A percentile compares a stretch with the other conserved stretches of the same genome.
These are phyloP conservation scores for Penicillium sp. DNA, from an alignment of 2,329 filamentous ascomycete genomes.

Conservation along the genomic window DNA sequence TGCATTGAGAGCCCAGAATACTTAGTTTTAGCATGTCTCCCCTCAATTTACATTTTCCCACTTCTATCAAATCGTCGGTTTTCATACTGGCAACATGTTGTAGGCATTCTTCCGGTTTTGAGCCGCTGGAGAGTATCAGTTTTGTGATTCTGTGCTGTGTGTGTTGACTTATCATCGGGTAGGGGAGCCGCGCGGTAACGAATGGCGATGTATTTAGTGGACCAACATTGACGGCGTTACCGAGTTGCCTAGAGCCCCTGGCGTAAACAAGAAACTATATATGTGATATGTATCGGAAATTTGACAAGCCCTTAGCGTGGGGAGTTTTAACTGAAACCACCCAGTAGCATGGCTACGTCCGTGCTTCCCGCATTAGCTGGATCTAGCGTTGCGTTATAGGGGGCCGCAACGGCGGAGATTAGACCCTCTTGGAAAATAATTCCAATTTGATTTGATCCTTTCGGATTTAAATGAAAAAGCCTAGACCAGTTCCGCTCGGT, in stretches of 20 bases:
- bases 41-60: no score
- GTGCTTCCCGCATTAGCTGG: conserved; percentile 30
- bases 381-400: conserved; percentile 14
- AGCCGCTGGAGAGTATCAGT: no score
- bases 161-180: no score
- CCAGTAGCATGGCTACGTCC: conserved; percentile 30
- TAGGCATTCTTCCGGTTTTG: no score
- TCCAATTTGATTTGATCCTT: background rate
- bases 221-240: background rate
- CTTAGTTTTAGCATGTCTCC: no score
- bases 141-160: no score
- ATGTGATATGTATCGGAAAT: no score
- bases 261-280: no score
- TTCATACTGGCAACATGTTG: no score
- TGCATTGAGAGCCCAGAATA: no score
- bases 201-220: conserved; percentile 11
- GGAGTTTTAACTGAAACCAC: conserved; percentile 29
- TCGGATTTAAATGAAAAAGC: background rate
- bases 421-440: background rate
- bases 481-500: background rate
- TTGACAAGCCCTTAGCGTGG: background rate
- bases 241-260: conserved; percentile 3
- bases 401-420: conserved; percentile 16
- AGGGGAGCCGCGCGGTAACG: conserved; percentile 23
- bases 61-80: no score